A percentile compares a stretch with the other conserved stretches of the same genome.
Evolutionary conservation across 192 early-diverging fungal genomes (phyloP).

Genomic region (Coemansia sp.): DNA sequence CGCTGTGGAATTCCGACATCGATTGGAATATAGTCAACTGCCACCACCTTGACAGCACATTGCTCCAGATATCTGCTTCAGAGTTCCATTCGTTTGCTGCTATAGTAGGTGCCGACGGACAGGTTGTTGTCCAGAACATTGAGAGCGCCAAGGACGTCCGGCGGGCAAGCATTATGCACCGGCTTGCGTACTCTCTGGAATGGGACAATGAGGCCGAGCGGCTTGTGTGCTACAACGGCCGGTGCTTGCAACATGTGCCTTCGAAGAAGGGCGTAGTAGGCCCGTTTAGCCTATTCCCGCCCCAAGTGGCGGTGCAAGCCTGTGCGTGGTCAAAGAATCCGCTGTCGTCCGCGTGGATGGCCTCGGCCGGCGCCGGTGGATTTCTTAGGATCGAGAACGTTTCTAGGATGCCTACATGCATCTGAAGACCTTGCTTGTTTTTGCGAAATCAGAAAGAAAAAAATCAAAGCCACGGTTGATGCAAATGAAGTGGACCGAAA

Average conservation of each 20-base stretch:
- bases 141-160: background rate
- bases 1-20: background rate
- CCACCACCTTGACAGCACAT: background rate
- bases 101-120: slow-evolving; percentile 13
- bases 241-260: background rate
- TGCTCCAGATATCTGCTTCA: slow-evolving; percentile 8
- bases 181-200: slow-evolving; percentile 15
- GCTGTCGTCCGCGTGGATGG: slow-evolving; percentile 28
- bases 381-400: slow-evolving; percentile 36
- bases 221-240: background rate
- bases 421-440: background rate
- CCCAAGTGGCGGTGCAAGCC: slow-evolving; percentile 25
- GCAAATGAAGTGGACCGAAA: background rate
- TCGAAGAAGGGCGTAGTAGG: background rate
- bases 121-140: slow-evolving; percentile 20
- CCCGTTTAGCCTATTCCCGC: slow-evolving; percentile 12
- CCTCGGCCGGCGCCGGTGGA: slow-evolving; percentile 24
- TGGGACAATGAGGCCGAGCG: slow-evolving; percentile 1
- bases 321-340: slow-evolving; percentile 46
- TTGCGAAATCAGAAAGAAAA: background rate
- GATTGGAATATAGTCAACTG: background rate
- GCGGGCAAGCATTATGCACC: slow-evolving; percentile 6
- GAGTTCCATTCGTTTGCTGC: slow-evolving; percentile 30
- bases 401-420: background rate
- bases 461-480: background rate